Evolutionary conservation across 2,329 filamentous ascomycete genomes (phyloP), one percentile per base, ranked within the genome.

Genomic region (Amylocarpus encephaloides): DNA sequence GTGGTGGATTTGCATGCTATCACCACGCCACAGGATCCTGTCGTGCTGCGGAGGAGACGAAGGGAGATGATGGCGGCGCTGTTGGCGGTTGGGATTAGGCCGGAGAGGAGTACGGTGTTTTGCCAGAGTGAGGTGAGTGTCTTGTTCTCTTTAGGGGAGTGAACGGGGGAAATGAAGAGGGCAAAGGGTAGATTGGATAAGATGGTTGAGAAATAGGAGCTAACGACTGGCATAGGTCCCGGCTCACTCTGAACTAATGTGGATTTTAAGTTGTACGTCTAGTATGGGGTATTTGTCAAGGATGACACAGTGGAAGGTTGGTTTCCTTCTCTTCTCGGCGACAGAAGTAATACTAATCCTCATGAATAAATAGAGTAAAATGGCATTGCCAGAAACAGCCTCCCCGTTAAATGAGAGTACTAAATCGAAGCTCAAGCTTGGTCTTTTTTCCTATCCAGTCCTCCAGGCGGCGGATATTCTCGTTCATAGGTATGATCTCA

Each of bases 241-340:
- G 15, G 83, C 84, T 42, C 93, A 97, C 70, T 73, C 86, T 3
- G 91, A 97, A 68, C 76, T 98, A 56, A 95, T 95, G 87, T 98
- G 93, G 93, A 90, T 97, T 64, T 71, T 98, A 54, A 92, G 88
- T 64, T 96, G 91, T 59, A 86, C 87, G 46, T 88, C 93, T 19
- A 92, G 88, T 5, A 90, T 93, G 68, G 93, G 93, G 35, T 95
- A 95, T 69, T 73, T 98, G n/a, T 86, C 86, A 9, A 78, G 93
- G n/a, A 98, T 98, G 93, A 97, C 93, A 26, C 93, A 97, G 69
- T 98, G 93, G 91, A 98, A 98, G 82, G 89, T 88, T 64, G 57
- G 64, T 52, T 38, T 36, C 13, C 19, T 30, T 4, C 9, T 35
- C 10, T 15, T 36, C 15, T 32, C 12, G 16, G 39, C 18, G 15